Evolutionary conservation across 345 rosid genomes (phyloP), one percentile per base, ranked within the genome.

Genomic region (Moringa oleifera): DNA sequence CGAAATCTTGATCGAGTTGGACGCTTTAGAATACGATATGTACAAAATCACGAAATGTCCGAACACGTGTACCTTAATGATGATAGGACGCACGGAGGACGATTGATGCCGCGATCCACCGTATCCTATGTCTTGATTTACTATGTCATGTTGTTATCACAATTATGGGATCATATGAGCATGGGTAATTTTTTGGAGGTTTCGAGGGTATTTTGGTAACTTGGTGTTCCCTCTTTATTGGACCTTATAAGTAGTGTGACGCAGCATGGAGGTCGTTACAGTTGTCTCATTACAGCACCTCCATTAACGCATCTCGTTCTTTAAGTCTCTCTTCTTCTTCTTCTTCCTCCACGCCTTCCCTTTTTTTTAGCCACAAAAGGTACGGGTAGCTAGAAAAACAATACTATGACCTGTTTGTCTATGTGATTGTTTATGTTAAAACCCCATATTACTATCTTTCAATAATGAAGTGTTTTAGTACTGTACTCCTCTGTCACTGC

Each of bases 21-120:
- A n/a, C n/a, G n/a, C n/a, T n/a, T n/a, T n/a, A n/a, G n/a, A 33
- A 33, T 33, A 33, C 37, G n/a, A 33, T 33, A 33, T 11, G 37
- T 33, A 33, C 37, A 33, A 16, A 58, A 23, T 4, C 4, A 47
- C 49, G 58, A 51, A 41, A 20, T 57, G 78, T 68, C 72, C 81
- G 62, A 75, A 79, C 86, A 84, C 90, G 86, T 84, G 86, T 80
- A 84, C 84, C 84, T 67, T 28, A 56, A 25, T 0, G 72, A 79
- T 61, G 71, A 16, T 25, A 51, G 58, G 62, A 59, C 58, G 12
- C 50, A 23, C 1, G 20, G 71, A 61, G 6, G 22, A 53, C 18
- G 79, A 69, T 60, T 33, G 59, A 24, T 53, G 65, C 41, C 50
- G 6, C 5, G 37, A 57, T 49, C 64, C 57, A 62, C 53, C 65